Evolutionary conservation across 1,284 basidiomycete genomes (phyloP).

Genomic region (Trametes sp.): DNA sequence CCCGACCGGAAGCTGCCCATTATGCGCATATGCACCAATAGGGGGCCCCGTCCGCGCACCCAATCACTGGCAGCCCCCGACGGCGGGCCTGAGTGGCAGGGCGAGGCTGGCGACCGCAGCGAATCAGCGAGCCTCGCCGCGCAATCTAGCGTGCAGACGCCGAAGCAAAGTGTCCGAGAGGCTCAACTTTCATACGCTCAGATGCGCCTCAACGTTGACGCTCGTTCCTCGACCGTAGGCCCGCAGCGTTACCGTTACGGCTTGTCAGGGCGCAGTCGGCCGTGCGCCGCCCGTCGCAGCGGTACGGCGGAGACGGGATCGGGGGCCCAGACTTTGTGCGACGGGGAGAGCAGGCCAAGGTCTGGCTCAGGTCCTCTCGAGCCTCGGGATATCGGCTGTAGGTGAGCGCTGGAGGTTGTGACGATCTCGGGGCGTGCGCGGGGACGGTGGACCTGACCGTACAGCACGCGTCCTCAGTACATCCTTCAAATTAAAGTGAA

Average conservation of each 20-base stretch:
- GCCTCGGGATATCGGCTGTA: background rate
- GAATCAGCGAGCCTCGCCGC: background rate
- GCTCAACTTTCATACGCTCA: slow-evolving; percentile 1
- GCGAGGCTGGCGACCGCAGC: background rate
- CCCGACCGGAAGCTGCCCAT: background rate
- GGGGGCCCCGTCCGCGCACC: background rate
- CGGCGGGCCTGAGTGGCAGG: background rate
- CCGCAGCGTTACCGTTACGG: too few species aligned
- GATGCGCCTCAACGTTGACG: background rate
- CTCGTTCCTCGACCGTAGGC: background rate
- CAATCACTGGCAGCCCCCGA: background rate
- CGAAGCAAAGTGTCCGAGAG: background rate
- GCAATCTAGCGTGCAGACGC: background rate
- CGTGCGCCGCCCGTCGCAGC: too few species aligned
- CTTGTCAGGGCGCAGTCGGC: background rate
- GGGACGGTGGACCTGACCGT: background rate
- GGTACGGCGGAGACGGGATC: background rate
- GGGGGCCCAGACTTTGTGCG: background rate
- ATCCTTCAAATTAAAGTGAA: too few species aligned
- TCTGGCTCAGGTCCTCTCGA: background rate
- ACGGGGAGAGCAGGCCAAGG: background rate
- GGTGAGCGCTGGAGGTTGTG: background rate
- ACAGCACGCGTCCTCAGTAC: too few species aligned
- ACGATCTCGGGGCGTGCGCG: background rate
- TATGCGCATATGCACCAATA: background rate